Base-by-base conservation (phyloP, 2,329 filamentous ascomycete genomes). In the Pseudogymnoascus sp. region DNA sequence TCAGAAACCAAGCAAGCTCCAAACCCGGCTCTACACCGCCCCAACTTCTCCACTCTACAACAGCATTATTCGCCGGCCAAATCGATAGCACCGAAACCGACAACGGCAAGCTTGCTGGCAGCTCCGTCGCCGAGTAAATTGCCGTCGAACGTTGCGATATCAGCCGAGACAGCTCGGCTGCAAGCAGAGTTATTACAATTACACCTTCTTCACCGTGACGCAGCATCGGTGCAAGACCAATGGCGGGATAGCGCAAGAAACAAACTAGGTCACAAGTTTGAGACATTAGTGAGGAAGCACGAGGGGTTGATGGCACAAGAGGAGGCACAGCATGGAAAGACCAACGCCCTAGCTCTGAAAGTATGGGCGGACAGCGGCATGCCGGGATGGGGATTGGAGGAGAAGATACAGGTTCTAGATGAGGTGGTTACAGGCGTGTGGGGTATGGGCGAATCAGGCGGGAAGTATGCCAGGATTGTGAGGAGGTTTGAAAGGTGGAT, bases 51-150 rank as follows among this genome's bases (percentile, higher is more conserved):
- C 59, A 87, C 82, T 0, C 80, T 84, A 40, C 86, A 89, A 68
- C 86, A 89, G 68, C 85, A 88, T 74, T 88, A 83, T 75, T 86
- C 84, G 29, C 86, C 87, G 0, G 82, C 83, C 51, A 88, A 88
- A 70, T 78, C 77, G 3, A 75, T 79, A 7, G 80, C 82, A 0
- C 83, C 86, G 0, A 89, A 89, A 66, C 84, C 86, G 4, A 77
- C 84, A n/a, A 83, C 83, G 0, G 77, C 83, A 12, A 77, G 80
- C 42, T 81, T 79, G 73, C 79, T 86, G 51, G 83, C 82, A 16
- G 83, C 85, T 0, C 81, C 85, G 0, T 83, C 84, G 2, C 85
- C 86, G 0, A 83, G 82, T 31, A 86, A 86, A 69, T 78, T 83
- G 2, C 83, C 85, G 4, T 77, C 81, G 69, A 87, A 86, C 71